phyloP scores from a whole-genome alignment of 1,284 basidiomycete species.

The Amylostereum chailletii region DNA sequence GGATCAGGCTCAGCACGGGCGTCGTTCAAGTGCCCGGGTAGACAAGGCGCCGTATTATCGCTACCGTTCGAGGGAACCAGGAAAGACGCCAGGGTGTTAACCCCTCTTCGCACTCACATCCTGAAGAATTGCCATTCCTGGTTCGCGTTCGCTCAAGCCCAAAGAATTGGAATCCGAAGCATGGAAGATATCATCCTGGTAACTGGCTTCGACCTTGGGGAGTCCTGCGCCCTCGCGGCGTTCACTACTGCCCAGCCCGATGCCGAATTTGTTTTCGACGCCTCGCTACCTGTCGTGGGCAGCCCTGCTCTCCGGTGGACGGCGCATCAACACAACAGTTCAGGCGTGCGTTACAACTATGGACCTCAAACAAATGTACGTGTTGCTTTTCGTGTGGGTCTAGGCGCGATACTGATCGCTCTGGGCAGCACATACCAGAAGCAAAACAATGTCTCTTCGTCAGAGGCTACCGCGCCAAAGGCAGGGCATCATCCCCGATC shows the following conservation, averaged over 20 bases:
- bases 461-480: neutral
- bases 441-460: neutral
- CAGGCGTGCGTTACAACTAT: neutral
- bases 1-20: neutral
- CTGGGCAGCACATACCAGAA: neutral
- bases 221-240: neutral
- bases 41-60: neutral
- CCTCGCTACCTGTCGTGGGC: neutral
- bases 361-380: neutral
- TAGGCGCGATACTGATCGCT: neutral
- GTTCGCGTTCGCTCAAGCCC: neutral
- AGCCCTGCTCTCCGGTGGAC: neutral
- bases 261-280: neutral
- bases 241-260: neutral
- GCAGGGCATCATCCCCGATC: neutral
- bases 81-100: neutral
- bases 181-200: neutral
- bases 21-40: neutral
- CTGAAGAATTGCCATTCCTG: neutral
- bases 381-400: neutral
- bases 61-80: neutral
- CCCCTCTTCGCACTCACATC: neutral
- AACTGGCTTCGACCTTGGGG: neutral
- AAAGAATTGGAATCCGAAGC: neutral
- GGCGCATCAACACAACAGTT: neutral